Conservation (phyloP, 768 basidiomycete species). For the Podaxis pistillaris region DNA sequence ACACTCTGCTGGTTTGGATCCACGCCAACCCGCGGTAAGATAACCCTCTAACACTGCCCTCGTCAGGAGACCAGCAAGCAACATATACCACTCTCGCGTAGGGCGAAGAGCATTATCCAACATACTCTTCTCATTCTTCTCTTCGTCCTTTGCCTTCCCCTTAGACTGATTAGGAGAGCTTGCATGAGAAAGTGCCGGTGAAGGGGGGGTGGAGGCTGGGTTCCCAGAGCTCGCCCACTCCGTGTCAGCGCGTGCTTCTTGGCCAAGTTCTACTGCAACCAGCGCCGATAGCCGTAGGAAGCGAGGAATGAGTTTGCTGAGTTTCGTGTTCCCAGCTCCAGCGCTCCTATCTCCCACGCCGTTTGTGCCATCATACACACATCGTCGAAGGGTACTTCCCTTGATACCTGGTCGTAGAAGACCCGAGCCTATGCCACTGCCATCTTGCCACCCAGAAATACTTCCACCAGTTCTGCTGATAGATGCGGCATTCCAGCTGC, state of each 20-base stretch:
- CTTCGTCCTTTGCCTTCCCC: constrained; percentile 4
- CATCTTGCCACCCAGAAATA: constrained; percentile 74
- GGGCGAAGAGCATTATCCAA: constrained; percentile 59
- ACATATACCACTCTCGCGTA: constrained; percentile 78
- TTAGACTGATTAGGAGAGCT: background rate
- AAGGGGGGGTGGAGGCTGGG: background rate
- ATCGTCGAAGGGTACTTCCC: constrained; percentile 62
- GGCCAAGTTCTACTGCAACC: constrained; percentile 73
- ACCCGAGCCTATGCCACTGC: constrained; percentile 71
- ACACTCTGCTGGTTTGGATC: constrained; percentile 65
- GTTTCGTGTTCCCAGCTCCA: constrained; percentile 60
- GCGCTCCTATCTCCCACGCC: constrained; percentile 24
- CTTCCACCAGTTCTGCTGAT: constrained; percentile 34
- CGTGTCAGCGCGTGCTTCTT: constrained; percentile 52
- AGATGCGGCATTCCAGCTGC: constrained; percentile 7
- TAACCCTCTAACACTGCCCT: constrained; percentile 87
- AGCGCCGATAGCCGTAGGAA: constrained; percentile 79
- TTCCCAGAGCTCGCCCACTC: constrained; percentile 11
- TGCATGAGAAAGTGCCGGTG: background rate
- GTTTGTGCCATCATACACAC: constrained; percentile 23
- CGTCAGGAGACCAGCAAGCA: constrained; percentile 73
- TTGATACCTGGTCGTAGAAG: constrained; percentile 52
- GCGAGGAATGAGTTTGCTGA: constrained; percentile 63
- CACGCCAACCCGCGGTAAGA: constrained; percentile 77
- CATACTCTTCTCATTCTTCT: constrained; percentile 24